phyloP scores from a whole-genome alignment of 1,139 yeast genomes.

The Candida pseudocylindracea region DNA sequence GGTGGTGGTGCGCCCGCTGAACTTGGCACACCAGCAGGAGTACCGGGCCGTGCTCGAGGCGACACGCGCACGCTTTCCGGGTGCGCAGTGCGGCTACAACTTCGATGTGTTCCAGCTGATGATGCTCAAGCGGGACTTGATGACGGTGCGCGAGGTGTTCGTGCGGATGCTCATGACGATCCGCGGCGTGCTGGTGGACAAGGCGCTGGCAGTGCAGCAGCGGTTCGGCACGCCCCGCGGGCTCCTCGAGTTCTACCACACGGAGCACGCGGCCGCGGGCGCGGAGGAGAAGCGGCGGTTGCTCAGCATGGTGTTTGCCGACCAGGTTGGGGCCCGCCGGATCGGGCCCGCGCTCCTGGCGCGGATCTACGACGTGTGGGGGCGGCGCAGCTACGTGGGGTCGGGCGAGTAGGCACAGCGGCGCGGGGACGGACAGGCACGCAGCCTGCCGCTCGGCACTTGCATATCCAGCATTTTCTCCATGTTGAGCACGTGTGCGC shows the following conservation, averaged over 20 bases:
- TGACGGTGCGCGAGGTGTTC: conserved; percentile 58
- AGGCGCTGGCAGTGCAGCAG: conserved; percentile 57
- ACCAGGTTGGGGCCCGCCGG: conserved; percentile 37
- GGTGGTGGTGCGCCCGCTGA: conserved; percentile 24
- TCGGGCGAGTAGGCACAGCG: too few species aligned
- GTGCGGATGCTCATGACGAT: conserved; percentile 58
- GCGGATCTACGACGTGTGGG: conserved; percentile 43
- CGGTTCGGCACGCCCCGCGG: conserved; percentile 39
- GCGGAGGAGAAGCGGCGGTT: conserved; percentile 15
- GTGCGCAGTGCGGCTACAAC: conserved; percentile 9
- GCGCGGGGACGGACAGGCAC: too few species aligned
- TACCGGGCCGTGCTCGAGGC: conserved; percentile 16
- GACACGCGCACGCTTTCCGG: conserved; percentile 22
- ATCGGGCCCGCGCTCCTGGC: conserved; percentile 38
- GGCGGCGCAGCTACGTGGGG: conserved; percentile 5
- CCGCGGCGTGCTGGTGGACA: conserved; percentile 65
- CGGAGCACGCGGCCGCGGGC: not conserved
- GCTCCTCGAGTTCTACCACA: conserved; percentile 15
- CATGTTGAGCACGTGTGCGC: too few species aligned
- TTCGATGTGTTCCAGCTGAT: conserved; percentile 46
- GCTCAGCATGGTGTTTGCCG: conserved; percentile 19
- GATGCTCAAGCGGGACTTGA: conserved; percentile 46
- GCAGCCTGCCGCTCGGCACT: too few species aligned
- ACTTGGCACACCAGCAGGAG: conserved; percentile 27
- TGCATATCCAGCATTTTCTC: too few species aligned